phyloP scores from a whole-genome alignment of 768 basidiomycete genomes.

The Auriscalpium vulgare region DNA sequence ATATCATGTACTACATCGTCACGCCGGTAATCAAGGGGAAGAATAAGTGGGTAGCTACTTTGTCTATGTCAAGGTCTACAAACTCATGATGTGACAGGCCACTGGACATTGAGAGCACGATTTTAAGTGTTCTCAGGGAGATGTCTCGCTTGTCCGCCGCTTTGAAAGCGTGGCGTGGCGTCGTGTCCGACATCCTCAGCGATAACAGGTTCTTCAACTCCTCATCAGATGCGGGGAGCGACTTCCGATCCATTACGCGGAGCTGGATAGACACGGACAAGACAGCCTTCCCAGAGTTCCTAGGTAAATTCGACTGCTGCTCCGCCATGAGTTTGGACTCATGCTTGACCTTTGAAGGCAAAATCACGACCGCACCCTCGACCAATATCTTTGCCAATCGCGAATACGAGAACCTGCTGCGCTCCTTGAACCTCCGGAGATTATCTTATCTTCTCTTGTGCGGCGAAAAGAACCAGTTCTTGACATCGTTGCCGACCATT shows the following conservation, averaged over 20 bases:
- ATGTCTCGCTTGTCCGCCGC: constrained; percentile 73
- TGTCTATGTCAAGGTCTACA: not conserved
- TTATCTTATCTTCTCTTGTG: constrained; percentile 82
- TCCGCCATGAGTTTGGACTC: constrained; percentile 11
- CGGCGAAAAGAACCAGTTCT: constrained; percentile 86
- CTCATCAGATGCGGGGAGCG: constrained; percentile 40
- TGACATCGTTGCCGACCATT: constrained; percentile 85
- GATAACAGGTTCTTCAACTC: constrained; percentile 87
- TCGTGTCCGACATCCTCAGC: constrained; percentile 72
- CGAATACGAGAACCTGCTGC: constrained; percentile 86
- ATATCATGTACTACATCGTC: constrained; percentile 79
- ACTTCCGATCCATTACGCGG: constrained; percentile 76
- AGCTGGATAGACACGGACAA: constrained; percentile 82
- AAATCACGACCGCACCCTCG: constrained; percentile 77
- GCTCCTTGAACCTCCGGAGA: constrained; percentile 80
- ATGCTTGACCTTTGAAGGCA: constrained; percentile 37
- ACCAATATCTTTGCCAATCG: constrained; percentile 95
- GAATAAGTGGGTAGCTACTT: constrained; percentile 41
- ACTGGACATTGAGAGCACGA: constrained; percentile 63
- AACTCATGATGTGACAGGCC: constrained; percentile 39
- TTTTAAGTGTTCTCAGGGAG: constrained; percentile 65
- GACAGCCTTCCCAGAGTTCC: constrained; percentile 73
- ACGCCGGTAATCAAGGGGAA: constrained; percentile 75
- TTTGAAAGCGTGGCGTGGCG: constrained; percentile 77
- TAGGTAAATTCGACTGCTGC: constrained; percentile 39